These are phyloP conservation scores for Vickermania spadyakhi DNA, from an alignment of 208 protist species.

Conservation along the genomic window DNA sequence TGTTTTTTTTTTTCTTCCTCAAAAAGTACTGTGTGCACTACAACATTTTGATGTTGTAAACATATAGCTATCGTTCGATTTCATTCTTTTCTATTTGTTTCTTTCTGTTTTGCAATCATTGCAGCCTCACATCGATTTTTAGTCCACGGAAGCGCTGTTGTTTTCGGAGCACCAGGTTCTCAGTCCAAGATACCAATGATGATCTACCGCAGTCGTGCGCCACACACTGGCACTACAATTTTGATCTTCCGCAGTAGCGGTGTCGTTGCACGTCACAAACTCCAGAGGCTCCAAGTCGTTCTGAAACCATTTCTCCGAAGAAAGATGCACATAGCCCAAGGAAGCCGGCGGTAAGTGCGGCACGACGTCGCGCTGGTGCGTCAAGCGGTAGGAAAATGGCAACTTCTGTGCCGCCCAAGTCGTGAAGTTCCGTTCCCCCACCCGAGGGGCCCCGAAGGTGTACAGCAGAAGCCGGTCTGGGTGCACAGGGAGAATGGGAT, in stretches of 20 bases:
- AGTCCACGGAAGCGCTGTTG: too few species aligned
- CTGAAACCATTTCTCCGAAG: neutral
- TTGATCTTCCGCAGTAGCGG: neutral
- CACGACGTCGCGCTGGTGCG: neutral
- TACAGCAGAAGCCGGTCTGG: conserved; percentile 1
- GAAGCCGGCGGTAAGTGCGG: neutral
- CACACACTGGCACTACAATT: conserved; percentile 8
- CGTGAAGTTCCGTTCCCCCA: conserved; percentile 2
- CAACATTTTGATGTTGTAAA: too few species aligned
- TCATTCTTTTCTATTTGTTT: too few species aligned
- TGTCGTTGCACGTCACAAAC: neutral
- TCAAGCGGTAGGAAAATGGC: neutral
- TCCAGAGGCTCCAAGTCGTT: neutral
- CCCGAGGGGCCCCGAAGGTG: conserved; percentile 1
- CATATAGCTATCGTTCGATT: too few species aligned
- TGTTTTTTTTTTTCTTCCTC: too few species aligned
- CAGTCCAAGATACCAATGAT: neutral
- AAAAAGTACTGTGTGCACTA: too few species aligned
- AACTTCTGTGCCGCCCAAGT: neutral
- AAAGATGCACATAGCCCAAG: neutral
- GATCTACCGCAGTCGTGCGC: neutral
- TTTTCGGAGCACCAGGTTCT: conserved; percentile 8
- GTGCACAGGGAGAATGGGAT: neutral
- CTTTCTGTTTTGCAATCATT: too few species aligned
- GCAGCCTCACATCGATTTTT: too few species aligned